These are phyloP conservation scores for Saccharomyces eubayanus DNA, from an alignment of 805 yeast genomes.

Conservation along the genomic window DNA sequence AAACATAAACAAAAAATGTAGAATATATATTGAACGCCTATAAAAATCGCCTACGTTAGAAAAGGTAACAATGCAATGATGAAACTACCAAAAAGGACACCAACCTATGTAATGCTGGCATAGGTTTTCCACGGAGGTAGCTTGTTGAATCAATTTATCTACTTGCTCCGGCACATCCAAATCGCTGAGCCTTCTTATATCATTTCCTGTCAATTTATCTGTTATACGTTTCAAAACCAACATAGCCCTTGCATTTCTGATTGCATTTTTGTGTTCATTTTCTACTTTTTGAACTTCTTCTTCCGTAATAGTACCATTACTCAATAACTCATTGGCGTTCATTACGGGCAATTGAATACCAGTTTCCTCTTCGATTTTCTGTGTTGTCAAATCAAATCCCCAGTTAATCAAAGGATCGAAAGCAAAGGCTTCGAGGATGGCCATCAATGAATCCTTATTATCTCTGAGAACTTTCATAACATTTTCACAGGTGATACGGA, in stretches of 20 bases:
- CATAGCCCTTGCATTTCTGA: conserved; percentile 83
- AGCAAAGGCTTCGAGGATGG: conserved; percentile 95
- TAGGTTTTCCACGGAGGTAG: conserved; percentile 89
- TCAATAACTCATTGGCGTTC: conserved; percentile 60
- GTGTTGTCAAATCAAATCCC: conserved; percentile 93
- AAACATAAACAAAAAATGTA: not conserved
- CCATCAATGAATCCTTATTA: conserved; percentile 94
- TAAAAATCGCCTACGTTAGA: not conserved
- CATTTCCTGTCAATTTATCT: conserved; percentile 90
- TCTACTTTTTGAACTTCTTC: conserved; percentile 67
- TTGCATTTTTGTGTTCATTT: conserved; percentile 58
- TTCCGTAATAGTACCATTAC: conserved; percentile 68
- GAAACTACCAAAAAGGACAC: conserved; percentile 90
- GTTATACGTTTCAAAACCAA: conserved; percentile 83
- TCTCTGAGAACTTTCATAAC: conserved; percentile 92
- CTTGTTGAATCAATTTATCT: conserved; percentile 87
- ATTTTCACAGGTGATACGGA: conserved; percentile 91
- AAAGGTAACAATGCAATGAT: no score
- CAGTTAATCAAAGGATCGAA: conserved; percentile 97
- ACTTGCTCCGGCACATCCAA: conserved; percentile 84
- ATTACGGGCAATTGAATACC: conserved; percentile 60
- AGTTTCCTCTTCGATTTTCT: conserved; percentile 64
- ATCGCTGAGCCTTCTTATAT: conserved; percentile 63
- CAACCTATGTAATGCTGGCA: conserved; percentile 98
- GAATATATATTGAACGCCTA: not conserved